Evolutionary conservation across 768 basidiomycete species (phyloP).

Genomic region (Amanita polypyramis): DNA sequence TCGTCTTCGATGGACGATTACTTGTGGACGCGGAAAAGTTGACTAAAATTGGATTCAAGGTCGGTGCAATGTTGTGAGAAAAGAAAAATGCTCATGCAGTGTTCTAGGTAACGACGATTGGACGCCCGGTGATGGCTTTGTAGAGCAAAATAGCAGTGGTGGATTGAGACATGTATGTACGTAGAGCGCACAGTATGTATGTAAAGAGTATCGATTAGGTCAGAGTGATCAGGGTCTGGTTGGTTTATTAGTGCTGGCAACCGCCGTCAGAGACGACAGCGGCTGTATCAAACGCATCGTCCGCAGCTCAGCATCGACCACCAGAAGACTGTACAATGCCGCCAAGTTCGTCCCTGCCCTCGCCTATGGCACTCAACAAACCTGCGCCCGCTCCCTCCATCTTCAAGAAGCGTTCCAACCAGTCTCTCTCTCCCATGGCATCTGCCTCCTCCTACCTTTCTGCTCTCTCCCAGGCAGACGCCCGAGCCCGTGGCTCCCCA

Average conservation of each 20-base stretch:
- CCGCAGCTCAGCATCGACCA: neutral
- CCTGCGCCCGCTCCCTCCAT: conserved; percentile 42
- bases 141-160: neutral
- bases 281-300: no score
- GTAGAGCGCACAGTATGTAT: neutral
- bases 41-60: conserved; percentile 84
- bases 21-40: conserved; percentile 77
- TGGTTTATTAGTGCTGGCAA: no score
- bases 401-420: conserved; percentile 44
- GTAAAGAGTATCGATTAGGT: neutral
- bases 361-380: conserved; percentile 56
- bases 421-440: conserved; percentile 20
- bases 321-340: conserved; percentile 8
- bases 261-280: no score
- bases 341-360: conserved; percentile 24
- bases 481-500: conserved; percentile 42
- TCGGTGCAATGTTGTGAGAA: conserved; percentile 17
- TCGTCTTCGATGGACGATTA: conserved; percentile 89
- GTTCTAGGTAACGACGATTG: conserved; percentile 6
- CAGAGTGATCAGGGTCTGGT: neutral
- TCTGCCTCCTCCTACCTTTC: conserved; percentile 34
- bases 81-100: neutral
- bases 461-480: conserved; percentile 44
- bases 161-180: neutral
- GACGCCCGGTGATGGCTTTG: neutral